Evolutionary conservation across 108 stramenopile genomes (phyloP).

Genomic region (Cyclotella baltica): DNA sequence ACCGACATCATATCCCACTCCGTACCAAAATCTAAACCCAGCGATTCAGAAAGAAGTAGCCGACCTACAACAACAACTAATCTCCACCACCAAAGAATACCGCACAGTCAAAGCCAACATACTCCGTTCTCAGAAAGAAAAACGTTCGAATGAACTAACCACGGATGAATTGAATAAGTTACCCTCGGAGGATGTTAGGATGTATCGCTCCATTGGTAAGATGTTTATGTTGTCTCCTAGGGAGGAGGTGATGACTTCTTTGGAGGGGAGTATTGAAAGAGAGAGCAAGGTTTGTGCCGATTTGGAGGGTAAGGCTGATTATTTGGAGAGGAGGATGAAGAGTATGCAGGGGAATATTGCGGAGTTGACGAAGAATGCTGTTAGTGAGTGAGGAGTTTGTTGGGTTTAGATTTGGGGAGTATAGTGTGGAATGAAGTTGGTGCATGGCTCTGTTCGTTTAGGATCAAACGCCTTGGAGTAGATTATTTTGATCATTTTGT

Average conservation of each 20-base stretch:
- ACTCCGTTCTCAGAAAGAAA: conserved; percentile 61
- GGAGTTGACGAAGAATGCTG: conserved; percentile 61
- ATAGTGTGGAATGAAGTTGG: too few relatives aligned
- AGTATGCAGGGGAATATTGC: conserved; percentile 86
- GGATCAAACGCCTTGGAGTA: too few relatives aligned
- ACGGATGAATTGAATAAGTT: conserved; percentile 67
- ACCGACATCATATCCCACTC: conserved; percentile 19
- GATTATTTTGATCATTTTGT: too few relatives aligned
- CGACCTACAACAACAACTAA: conserved; percentile 81
- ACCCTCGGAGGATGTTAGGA: conserved; percentile 52
- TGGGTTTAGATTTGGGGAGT: too few relatives aligned
- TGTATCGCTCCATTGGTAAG: conserved; percentile 85
- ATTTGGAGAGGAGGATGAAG: conserved; percentile 83
- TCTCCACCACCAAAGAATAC: conserved; percentile 75
- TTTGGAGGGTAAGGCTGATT: conserved; percentile 76
- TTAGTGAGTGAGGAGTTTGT: conserved; percentile 28
- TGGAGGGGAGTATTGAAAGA: conserved; percentile 59
- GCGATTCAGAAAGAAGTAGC: conserved; percentile 74
- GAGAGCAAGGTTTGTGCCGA: conserved; percentile 66
- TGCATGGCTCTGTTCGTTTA: too few relatives aligned
- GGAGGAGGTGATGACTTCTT: conserved; percentile 61
- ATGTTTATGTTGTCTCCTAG: conserved; percentile 76
- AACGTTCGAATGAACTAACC: conserved; percentile 73
- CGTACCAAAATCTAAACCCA: conserved; percentile 42
- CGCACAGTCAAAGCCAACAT: conserved; percentile 73